These are phyloP conservation scores for Calonectria naviculata DNA, from an alignment of 2,329 filamentous ascomycete genomes.

Conservation along the genomic window DNA sequence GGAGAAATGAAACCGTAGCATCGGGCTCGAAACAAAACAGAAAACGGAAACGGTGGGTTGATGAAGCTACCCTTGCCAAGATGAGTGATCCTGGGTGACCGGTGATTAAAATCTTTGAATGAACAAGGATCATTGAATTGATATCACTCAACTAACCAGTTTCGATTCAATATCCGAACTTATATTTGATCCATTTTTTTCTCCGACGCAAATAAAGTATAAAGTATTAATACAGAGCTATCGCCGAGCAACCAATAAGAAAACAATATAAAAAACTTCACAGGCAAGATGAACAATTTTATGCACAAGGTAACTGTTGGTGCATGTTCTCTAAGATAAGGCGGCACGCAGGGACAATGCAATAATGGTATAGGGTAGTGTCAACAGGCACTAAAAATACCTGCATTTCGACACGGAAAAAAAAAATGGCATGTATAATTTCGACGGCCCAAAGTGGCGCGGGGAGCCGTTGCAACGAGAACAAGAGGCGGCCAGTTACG, in stretches of 20 bases:
- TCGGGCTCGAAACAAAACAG: not conserved
- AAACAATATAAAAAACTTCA: not conserved
- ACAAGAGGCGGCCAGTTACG: not conserved
- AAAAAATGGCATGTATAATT: not conserved
- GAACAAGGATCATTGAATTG: not conserved
- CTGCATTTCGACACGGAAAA: not conserved
- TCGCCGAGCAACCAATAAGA: not conserved
- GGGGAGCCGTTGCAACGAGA: not conserved
- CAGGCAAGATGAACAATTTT: not conserved
- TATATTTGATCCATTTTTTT: not conserved
- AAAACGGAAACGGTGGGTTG: not conserved
- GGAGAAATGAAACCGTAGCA: constrained; percentile 6
- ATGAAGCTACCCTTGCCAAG: not conserved
- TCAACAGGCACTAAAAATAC: not conserved
- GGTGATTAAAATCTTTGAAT: not conserved
- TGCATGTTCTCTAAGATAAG: too few species aligned
- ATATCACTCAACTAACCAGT: not conserved
- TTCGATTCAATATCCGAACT: not conserved
- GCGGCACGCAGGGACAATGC: too few species aligned
- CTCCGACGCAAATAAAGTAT: not conserved
- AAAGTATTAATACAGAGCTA: not conserved
- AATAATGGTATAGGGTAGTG: not conserved
- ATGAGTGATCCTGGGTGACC: not conserved
- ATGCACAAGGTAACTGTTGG: not conserved
- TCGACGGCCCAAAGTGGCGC: not conserved